These are phyloP conservation scores for Yamadazyma conglobata DNA, from an alignment of 1,139 yeast genomes.

Conservation along the genomic window DNA sequence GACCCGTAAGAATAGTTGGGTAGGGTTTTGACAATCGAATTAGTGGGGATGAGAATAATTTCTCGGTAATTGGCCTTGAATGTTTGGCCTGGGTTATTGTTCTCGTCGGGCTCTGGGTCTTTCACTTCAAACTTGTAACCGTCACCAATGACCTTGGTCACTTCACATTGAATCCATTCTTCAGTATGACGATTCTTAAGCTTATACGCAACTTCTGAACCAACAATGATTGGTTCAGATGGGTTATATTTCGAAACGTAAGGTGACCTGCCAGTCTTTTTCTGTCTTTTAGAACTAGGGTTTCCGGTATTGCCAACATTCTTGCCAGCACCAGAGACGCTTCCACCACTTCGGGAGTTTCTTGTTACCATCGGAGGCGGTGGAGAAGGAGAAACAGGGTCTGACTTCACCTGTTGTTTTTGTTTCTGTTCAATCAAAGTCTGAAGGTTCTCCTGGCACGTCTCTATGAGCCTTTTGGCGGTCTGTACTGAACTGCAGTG, in stretches of 20 bases:
- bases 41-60: conserved; percentile 51
- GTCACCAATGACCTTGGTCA: conserved; percentile 71
- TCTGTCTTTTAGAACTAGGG: conserved; percentile 18
- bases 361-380: conserved; percentile 1
- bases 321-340: background rate
- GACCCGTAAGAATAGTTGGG: conserved; percentile 70
- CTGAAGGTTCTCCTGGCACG: conserved; percentile 38
- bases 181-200: conserved; percentile 64
- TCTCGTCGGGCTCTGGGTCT: conserved; percentile 97
- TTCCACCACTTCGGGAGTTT: background rate
- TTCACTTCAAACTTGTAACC: conserved; percentile 80
- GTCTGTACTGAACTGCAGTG: conserved; percentile 60
- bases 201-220: conserved; percentile 87
- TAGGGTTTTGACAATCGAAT: conserved; percentile 31
- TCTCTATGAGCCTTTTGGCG: conserved; percentile 45
- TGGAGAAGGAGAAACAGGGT: background rate
- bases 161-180: conserved; percentile 98
- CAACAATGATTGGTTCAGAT: conserved; percentile 57
- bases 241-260: conserved; percentile 52
- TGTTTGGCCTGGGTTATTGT: conserved; percentile 82
- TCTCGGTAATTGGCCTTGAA: conserved; percentile 83
- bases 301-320: too few relatives aligned
- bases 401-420: too few relatives aligned
- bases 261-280: conserved; percentile 39
- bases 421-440: conserved; percentile 28